phyloP scores from a whole-genome alignment of 441 rosid species.

The Syzygium syzygioides region DNA sequence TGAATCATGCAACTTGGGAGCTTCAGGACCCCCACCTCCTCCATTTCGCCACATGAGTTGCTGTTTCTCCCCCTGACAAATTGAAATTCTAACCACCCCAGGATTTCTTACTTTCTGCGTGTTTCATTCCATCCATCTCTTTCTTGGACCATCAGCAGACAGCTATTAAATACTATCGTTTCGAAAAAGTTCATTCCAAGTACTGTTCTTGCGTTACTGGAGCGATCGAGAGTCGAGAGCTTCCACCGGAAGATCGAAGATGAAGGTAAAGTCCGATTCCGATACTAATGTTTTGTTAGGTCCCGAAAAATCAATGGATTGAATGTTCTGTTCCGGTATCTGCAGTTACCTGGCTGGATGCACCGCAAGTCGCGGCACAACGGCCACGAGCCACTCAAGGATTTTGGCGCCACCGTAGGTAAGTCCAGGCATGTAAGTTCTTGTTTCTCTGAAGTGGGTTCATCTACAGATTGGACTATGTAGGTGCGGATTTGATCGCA shows the following conservation, averaged over 20 bases:
- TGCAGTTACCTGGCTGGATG: constrained; percentile 88
- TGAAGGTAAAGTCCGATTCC: constrained; percentile 38
- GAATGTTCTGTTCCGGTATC: constrained; percentile 5
- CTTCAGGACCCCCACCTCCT: constrained; percentile 35
- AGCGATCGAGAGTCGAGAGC: constrained; percentile 9
- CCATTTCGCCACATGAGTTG: constrained; percentile 38
- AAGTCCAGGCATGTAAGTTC: constrained; percentile 10
- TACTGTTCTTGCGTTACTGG: neutral
- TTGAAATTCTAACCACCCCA: constrained; percentile 24
- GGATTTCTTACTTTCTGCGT: constrained; percentile 52
- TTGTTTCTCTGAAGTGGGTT: neutral
- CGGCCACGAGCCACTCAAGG: constrained; percentile 49
- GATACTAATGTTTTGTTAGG: neutral
- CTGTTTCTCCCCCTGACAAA: constrained; percentile 20
- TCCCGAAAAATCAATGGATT: neutral
- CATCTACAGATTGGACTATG: neutral
- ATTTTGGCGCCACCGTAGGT: constrained; percentile 46
- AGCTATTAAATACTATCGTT: constrained; percentile 14
- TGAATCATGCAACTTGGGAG: neutral
- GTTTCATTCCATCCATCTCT: constrained; percentile 44
- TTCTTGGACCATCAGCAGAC: constrained; percentile 17
- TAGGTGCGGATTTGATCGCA: neutral
- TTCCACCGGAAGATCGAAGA: constrained; percentile 19
- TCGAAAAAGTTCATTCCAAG: constrained; percentile 11
- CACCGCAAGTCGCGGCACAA: constrained; percentile 72